Percentiles rank a stretch among this genome's conserved stretches.
phyloP scores from a whole-genome alignment of 768 basidiomycete species.

The Coprinellus micaceus region DNA sequence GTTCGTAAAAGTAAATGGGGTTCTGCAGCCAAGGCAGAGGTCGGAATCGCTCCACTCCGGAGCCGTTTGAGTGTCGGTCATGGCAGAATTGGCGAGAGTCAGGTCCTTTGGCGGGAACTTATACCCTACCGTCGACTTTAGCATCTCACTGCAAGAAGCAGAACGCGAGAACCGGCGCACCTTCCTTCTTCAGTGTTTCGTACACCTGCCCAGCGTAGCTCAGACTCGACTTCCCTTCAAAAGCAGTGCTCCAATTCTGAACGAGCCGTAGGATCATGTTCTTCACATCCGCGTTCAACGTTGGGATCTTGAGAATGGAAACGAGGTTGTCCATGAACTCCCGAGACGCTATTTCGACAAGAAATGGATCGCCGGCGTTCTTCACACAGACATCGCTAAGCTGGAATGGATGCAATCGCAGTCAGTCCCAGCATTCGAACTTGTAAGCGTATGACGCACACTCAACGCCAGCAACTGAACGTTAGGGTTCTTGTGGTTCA shows the following conservation, averaged over 20 bases:
- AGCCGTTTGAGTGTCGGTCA: conserved; percentile 88
- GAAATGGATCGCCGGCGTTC: conserved; percentile 93
- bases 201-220: conserved; percentile 79
- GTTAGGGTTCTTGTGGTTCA: conserved; percentile 94
- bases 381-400: conserved; percentile 91
- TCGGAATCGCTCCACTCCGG: conserved; percentile 98
- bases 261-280: conserved; percentile 68
- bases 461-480: conserved; percentile 85
- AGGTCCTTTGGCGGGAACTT: conserved; percentile 81
- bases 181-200: conserved; percentile 69
- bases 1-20: conserved; percentile 90
- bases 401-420: conserved; percentile 33
- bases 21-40: conserved; percentile 88
- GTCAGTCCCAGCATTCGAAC: background rate
- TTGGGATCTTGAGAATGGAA: conserved; percentile 77
- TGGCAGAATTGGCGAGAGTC: conserved; percentile 65
- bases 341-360: conserved; percentile 77
- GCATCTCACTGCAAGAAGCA: conserved; percentile 4
- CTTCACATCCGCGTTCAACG: conserved; percentile 79
- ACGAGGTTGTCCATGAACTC: conserved; percentile 94
- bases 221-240: conserved; percentile 74
- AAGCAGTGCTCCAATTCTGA: conserved; percentile 94
- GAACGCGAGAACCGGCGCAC: conserved; percentile 39
- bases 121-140: conserved; percentile 47
- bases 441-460: conserved; percentile 45